A percentile compares a stretch with the other conserved stretches of the same genome.
Conservation (phyloP, 139 green algal species). For the Coelastrella sp. region DNA sequence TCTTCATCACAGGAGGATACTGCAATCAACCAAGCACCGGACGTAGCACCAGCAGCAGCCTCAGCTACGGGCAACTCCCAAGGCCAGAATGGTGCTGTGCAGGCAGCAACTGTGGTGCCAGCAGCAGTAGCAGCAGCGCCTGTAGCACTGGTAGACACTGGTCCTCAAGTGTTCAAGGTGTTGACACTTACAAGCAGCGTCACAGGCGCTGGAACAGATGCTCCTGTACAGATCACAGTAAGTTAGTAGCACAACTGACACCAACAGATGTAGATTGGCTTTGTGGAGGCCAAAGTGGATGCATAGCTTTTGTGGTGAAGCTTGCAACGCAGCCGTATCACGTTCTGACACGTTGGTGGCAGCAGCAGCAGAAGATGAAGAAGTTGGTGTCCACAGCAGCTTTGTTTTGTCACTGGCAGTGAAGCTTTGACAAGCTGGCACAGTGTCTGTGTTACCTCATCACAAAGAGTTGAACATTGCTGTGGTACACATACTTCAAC, state of each 20-base stretch:
- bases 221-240: constrained; percentile 56
- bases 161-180: constrained; percentile 48
- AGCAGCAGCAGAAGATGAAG: no score
- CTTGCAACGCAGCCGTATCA: no score
- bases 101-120: neutral
- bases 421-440: no score
- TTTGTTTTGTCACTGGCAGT: no score
- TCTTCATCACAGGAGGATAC: neutral
- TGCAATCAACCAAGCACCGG: neutral
- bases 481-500: no score
- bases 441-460: no score
- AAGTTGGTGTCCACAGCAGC: no score
- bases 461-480: no score
- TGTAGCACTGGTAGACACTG: neutral
- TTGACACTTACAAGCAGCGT: constrained; percentile 58
- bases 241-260: neutral
- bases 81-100: neutral
- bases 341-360: no score
- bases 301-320: neutral
- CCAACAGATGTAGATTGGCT: neutral
- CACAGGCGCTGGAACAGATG: constrained; percentile 66
- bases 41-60: neutral
- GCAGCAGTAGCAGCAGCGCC: neutral
- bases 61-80: neutral
- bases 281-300: neutral